Evolutionary conservation across 1,139 yeast species (phyloP), one percentile per base, ranked within the genome.

Genomic region (Blastobotrys raffinosifermentans): DNA sequence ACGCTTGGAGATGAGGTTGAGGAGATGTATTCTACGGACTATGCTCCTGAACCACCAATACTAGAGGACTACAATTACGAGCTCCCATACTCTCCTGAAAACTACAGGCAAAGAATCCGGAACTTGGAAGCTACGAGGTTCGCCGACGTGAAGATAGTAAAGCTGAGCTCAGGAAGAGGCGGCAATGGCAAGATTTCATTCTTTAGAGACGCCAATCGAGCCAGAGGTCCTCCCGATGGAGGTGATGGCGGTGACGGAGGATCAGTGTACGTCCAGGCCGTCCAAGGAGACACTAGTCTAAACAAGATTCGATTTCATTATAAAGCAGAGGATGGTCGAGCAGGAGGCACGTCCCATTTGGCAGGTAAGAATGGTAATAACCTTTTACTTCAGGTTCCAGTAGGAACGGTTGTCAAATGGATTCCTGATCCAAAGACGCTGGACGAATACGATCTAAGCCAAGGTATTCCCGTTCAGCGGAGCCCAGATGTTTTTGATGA

Each of bases 161-260:
- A 75, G 39, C 66, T 84, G n/a, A 62, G 63, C 8, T 77, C 94
- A 31, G 98, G 98, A 0, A 68, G 66, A 34, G 98, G 98, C 19
- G 98, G 98, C 1, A 72, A 80, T 55, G 98, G 98, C 4, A 71
- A 77, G 34, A 81, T 86, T 0, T 81, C 96, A 1, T 91, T 91
- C 58, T 73, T 81, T 47, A 66, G 95, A 44, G 97, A 86, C 51
- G 85, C 95, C 2, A 84, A 87, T 36, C 66, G 85, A 30, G 72
- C 95, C 0, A 70, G 72, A 14, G 98, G 98, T 0, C 97, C 98
- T 0, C 94, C 98, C 0, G 95, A 89, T 59, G 98, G 98, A 17
- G 98, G 98, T 11, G 97, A 91, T 60, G 98, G 98, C 17, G 98
- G 98, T 4, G 67, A 70, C 44, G 98, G 98, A 9, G 98, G 98